Evolutionary conservation across 495 filamentous ascomycete species (phyloP), one percentile per base, ranked within the genome.

Genomic region (Tuber umbilicatum): DNA sequence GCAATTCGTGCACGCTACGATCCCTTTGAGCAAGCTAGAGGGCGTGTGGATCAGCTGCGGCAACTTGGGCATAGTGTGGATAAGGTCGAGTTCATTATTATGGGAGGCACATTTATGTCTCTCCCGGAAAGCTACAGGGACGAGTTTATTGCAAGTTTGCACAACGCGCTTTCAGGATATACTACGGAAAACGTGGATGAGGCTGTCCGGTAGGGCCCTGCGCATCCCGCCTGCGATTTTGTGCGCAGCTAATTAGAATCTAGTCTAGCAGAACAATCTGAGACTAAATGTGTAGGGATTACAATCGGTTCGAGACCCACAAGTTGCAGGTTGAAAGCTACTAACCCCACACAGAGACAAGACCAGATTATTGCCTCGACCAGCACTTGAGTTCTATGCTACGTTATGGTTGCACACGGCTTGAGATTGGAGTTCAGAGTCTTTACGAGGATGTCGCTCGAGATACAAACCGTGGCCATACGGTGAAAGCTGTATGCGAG

Each of bases 31-130:
- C 95, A 99, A 87, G 95, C 95, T 35, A 87, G 95, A 80, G 95
- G 95, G 43, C 89, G 95, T 68, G 95, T 99, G 37, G 96, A 98
- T 78, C 95, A 99, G 85, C 92, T 99, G 83, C 95, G 96, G 82
- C 89, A 91, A 6, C 86, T 99, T 27, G 95, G 95, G 1, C 95
- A 99, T 84, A 96, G 92, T 74, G 95, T 99, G 43, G 95, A 99
- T 84, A 99, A 99, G 82, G 95, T 99, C 3, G 95, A 99, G 85
- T 99, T 97, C 83, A 99, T 99, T 82, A 97, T 99, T 78, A 99
- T 99, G 95, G 95, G 95, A 74, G 95, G 95, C 74, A 99, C 95
- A 1, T 99, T 99, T 83, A 98, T 99, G 95, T 97, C 94, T 0
- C 84, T 99, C 23, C 89, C 95, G 5, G 89, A 93, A 80, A 88